Conservation (phyloP, 192 early-diverging fungal species). For the Podila epigama region DNA sequence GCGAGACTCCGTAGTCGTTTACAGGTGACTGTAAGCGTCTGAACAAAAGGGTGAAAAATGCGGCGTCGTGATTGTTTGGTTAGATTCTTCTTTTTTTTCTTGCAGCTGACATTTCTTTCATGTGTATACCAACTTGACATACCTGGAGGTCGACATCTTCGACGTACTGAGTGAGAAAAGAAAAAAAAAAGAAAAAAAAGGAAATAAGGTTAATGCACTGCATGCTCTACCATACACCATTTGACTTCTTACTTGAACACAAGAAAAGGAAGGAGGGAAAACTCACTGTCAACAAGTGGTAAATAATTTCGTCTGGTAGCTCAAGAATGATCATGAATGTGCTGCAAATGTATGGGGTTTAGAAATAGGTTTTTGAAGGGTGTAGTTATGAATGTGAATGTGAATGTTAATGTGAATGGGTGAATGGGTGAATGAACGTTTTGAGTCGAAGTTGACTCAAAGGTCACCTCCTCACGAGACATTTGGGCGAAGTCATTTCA, state of each 20-base stretch:
- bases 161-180: conserved; percentile 5
- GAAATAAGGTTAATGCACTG: not conserved
- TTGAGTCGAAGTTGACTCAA: not conserved
- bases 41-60: not conserved
- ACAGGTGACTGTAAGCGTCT: conserved; percentile 17
- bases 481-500: not conserved
- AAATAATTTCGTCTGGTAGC: conserved; percentile 30
- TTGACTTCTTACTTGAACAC: no score
- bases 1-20: conserved; percentile 18
- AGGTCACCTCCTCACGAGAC: not conserved
- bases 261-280: not conserved
- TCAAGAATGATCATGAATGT: conserved; percentile 11
- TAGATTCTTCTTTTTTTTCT: not conserved
- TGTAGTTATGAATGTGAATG: not conserved
- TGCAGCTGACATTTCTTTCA: not conserved
- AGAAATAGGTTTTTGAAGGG: not conserved
- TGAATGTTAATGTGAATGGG: not conserved
- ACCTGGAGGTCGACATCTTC: conserved; percentile 40
- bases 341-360: no score
- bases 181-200: not conserved
- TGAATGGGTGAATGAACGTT: not conserved
- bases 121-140: not conserved
- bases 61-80: not conserved
- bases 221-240: no score
- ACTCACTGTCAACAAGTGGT: conserved; percentile 27